Evolutionary conservation across 2,329 filamentous ascomycete genomes (phyloP).

Genomic region (Curvularia spicifera): DNA sequence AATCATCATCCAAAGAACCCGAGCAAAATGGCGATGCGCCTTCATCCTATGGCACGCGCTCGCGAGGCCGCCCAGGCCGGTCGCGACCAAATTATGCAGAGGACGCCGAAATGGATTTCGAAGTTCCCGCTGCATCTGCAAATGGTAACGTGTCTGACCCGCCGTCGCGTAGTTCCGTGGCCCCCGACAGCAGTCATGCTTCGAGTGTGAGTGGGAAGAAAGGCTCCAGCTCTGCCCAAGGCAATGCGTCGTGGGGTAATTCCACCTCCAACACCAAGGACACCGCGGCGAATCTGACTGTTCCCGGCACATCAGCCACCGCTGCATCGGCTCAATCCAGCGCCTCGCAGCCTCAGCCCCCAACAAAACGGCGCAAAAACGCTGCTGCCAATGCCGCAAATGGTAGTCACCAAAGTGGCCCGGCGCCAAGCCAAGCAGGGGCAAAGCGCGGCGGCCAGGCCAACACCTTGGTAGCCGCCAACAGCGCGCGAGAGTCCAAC

Average conservation of each 20-base stretch:
- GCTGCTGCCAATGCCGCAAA: conserved; percentile 52
- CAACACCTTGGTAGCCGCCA: conserved; percentile 48
- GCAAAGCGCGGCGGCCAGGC: conserved; percentile 41
- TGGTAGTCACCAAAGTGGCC: conserved; percentile 44
- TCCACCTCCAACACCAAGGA: conserved; percentile 46
- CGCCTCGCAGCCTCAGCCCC: conserved; percentile 38
- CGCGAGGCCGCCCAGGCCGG: conserved; percentile 81
- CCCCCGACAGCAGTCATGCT: conserved; percentile 42
- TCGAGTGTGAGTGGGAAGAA: conserved; percentile 48
- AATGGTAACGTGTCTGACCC: conserved; percentile 60
- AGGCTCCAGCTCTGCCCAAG: conserved; percentile 49
- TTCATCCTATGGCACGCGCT: conserved; percentile 80
- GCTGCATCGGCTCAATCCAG: conserved; percentile 52
- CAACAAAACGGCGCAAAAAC: conserved; percentile 83
- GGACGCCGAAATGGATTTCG: conserved; percentile 89
- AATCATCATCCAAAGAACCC: conserved; percentile 43
- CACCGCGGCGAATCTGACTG: conserved; percentile 44
- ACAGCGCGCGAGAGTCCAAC: conserved; percentile 70
- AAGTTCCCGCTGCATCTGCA: conserved; percentile 65
- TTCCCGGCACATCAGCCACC: conserved; percentile 66
- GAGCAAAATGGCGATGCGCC: conserved; percentile 60
- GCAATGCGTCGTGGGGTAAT: conserved; percentile 49
- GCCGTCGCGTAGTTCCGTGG: conserved; percentile 45
- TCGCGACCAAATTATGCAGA: conserved; percentile 94
- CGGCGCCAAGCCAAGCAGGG: conserved; percentile 50